Base-by-base conservation (phyloP, 1,284 basidiomycete species). In the Leccinum glutinopallens region DNA sequence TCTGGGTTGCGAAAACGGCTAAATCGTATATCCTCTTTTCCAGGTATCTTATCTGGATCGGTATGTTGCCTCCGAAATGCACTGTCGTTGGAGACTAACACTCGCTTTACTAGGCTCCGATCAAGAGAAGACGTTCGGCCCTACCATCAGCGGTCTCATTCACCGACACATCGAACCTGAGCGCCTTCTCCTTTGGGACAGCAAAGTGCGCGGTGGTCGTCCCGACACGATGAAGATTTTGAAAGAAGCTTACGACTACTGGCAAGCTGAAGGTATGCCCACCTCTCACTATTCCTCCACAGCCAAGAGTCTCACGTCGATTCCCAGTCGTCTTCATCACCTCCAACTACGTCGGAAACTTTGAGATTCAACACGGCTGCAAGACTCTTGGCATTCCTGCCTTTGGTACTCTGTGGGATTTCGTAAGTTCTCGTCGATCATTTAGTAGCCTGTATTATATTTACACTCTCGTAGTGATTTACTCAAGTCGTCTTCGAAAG, bases 31-130 rank as follows among this genome's bases (percentile, higher is more conserved):
- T 58, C 37, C 49, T 51, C 10, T 51, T 43, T 58, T 43, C 65
- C 66, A 89, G 88, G 88, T 91, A 84, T 75, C 80, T 91, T 63
- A 91, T 92, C 69, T 91, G 90, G 90, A 91, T 92, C 66, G 89
- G 88, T 86, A 72, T 68, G 81, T 73, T 33, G 57, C 39, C 22
- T 22, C 22, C 1, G 22, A 39, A 32, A 59, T 37, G 51, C 9
- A 4, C 22, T 12, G 25, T 62, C 59, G 46, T 60, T 58, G 12
- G 56, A 33, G 41, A 57, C 54, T 69, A 15, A 69, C 51, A 39
- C 9, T 37, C 5, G 13, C 12, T 62, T 5, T 6, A 49, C 63
- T 68, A 87, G 89, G 89, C 41, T 89, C 87, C 63, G 88, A 90
- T 71, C 88, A 90, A 75, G 87, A 89, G 75, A 89, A 88, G 79